Conservation (phyloP, 148 eudicot species). For the Camellia granthamiana region DNA sequence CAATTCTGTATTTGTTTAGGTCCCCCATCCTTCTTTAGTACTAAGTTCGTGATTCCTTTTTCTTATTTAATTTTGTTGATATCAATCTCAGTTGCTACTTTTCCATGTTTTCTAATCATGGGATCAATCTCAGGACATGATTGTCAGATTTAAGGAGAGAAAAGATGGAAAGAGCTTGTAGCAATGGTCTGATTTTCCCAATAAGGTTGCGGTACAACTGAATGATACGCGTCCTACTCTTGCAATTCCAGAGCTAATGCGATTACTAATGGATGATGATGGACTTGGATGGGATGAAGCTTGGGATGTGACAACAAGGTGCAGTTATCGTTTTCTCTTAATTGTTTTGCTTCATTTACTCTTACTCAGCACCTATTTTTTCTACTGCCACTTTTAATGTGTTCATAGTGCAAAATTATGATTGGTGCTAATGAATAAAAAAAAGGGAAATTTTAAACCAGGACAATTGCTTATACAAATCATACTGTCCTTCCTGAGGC, state of each 20-base stretch:
- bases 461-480: conserved; percentile 96
- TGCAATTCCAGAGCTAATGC: conserved; percentile 93
- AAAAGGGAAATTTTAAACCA: conserved; percentile 32
- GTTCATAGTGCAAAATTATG: neutral
- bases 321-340: neutral
- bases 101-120: conserved; percentile 8
- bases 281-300: conserved; percentile 99
- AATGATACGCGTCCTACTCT: conserved; percentile 99
- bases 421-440: neutral
- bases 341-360: neutral
- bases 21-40: conserved; percentile 5
- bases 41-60: neutral
- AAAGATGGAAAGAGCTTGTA: conserved; percentile 40
- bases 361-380: neutral
- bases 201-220: conserved; percentile 94
- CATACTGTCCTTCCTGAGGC: conserved; percentile 99
- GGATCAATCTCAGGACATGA: conserved; percentile 65
- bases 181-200: conserved; percentile 87
- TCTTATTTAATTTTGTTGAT: neutral
- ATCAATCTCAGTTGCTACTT: neutral
- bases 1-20: neutral
- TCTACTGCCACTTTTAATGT: conserved; percentile 10
- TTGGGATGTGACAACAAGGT: conserved; percentile 88
- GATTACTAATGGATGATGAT: conserved; percentile 91
- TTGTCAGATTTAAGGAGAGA: conserved; percentile 89